Evolutionary conservation across 2,329 filamentous ascomycete genomes (phyloP), one percentile per base, ranked within the genome.

Genomic region (Colletotrichum horii): DNA sequence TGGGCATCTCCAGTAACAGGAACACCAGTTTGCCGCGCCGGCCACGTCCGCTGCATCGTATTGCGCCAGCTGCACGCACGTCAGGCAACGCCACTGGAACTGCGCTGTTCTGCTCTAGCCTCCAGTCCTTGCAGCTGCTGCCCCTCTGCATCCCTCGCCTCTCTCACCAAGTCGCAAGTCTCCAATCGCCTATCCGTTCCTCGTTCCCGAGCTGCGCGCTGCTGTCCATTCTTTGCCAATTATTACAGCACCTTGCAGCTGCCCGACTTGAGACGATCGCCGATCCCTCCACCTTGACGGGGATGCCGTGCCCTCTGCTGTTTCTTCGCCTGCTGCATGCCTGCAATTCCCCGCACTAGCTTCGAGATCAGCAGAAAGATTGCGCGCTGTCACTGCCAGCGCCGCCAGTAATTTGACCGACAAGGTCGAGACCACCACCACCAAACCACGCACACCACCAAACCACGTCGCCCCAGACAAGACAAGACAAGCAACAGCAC

Each of bases 301-400:
- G 69, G 62, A 72, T 75, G 73, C 69, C 73, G 73, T 58, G 55
- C 34, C 56, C 56, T 67, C 28, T 43, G 62, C 38, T 52, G 36
- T 36, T 38, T 72, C 73, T 56, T 62, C 72, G 61, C 61, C 62
- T 61, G 55, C 68, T 32, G 69, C 73, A 67, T 72, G 61, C 69
- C 62, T 75, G 69, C 73, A 72, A 70, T 62, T 67, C 73, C 73
- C 73, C 73, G 73, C 73, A 71, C 69, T 75, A 72, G 70, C 69
- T 75, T 72, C 28, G 56, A 67, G 38, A 75, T 72, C 73, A 64
- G 62, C 69, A 72, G 36, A 67, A 67, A 72, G 55, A 75, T 67
- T 71, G 72, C 30, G 62, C 36, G 56, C 68, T 43, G 69, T 36
- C 68, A 62, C 62, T 24, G 56, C 24, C 61, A 75, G 52, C 38